Evolutionary conservation across 2,329 filamentous ascomycete genomes (phyloP), one percentile per base, ranked within the genome.

Genomic region (Penicillium thymicola): DNA sequence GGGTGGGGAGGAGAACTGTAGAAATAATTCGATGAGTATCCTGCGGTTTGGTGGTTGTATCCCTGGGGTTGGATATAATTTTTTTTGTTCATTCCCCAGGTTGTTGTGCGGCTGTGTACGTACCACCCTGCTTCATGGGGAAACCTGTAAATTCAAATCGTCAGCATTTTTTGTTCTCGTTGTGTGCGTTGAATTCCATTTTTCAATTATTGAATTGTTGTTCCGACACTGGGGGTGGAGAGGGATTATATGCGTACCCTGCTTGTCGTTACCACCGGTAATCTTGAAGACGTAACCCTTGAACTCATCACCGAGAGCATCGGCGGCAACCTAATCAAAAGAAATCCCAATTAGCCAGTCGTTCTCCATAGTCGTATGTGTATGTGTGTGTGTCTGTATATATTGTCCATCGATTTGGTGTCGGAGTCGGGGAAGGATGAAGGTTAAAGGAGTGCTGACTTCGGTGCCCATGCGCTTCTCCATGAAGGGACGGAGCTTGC

Each of bases 231-330:
- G 32, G 36, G 18, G 23, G 51, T 46, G 40, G 42, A 51, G 34
- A 54, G 28, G 36, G 54, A 54, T 60, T 45, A 36, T 52, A 42
- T 56, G 54, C 72, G 64, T 75, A 76, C 74, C 94, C 86, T 99
- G 95, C 91, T 99, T 99, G 90, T 99, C 94, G 89, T 99, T 99
- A 78, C 95, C 94, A 77, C 94, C 95, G 75, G 94, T 99, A 85
- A 99, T 97, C 79, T 87, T 89, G 89, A 99, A 92, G 84, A 99
- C 88, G 86, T 99, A 99, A 81, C 94, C 94, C 87, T 97, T 97
- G 90, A 96, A 99, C 84, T 99, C 94, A 78, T 97, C 92, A 76
- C 94, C 94, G 75, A 99, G 86, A 77, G 88, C 89, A 84, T 99
- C 95, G 75, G 89, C 94, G 72, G 89, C 82, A 72, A 99, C 90